A percentile compares a stretch with the other conserved stretches of the same genome.
phyloP scores from a whole-genome alignment of 805 yeast genomes.

The Candida hungchunana region DNA sequence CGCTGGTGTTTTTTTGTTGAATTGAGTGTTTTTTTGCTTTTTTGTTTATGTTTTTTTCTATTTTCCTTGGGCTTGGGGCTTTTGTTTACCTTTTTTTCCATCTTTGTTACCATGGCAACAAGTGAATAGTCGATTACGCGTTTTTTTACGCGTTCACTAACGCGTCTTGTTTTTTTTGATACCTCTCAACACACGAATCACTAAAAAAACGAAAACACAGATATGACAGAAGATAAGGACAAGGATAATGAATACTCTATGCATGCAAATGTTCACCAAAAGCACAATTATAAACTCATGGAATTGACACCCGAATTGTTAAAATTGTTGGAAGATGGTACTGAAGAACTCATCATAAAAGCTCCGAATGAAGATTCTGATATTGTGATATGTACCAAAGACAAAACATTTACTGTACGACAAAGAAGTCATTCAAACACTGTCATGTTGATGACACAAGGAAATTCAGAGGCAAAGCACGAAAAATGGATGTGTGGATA shows the following conservation, averaged over 20 bases:
- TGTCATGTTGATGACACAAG: constrained; percentile 46
- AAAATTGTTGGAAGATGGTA: constrained; percentile 29
- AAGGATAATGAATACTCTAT: too few species aligned
- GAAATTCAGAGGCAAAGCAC: constrained; percentile 22
- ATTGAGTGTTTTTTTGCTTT: not conserved
- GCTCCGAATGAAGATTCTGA: constrained; percentile 31
- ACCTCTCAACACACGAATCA: too few species aligned
- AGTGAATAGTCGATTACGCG: not conserved
- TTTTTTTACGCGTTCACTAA: too few species aligned
- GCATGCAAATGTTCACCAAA: constrained; percentile 27
- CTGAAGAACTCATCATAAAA: constrained; percentile 26
- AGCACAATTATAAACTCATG: constrained; percentile 39
- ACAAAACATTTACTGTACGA: constrained; percentile 58
- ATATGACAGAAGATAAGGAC: too few species aligned
- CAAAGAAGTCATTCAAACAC: constrained; percentile 88
- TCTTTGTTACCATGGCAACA: not conserved
- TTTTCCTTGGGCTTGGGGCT: too few species aligned
- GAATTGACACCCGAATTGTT: constrained; percentile 50
- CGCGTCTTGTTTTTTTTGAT: too few species aligned
- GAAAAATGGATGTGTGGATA: constrained; percentile 30
- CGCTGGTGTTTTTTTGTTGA: not conserved
- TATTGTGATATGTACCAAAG: constrained; percentile 58
- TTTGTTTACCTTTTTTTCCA: constrained; percentile 1
- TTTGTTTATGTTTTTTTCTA: too few species aligned
- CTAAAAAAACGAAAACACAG: too few species aligned